Evolutionary conservation across 2,329 filamentous ascomycete species (phyloP).

Genomic region (Hypoxylon sp.): DNA sequence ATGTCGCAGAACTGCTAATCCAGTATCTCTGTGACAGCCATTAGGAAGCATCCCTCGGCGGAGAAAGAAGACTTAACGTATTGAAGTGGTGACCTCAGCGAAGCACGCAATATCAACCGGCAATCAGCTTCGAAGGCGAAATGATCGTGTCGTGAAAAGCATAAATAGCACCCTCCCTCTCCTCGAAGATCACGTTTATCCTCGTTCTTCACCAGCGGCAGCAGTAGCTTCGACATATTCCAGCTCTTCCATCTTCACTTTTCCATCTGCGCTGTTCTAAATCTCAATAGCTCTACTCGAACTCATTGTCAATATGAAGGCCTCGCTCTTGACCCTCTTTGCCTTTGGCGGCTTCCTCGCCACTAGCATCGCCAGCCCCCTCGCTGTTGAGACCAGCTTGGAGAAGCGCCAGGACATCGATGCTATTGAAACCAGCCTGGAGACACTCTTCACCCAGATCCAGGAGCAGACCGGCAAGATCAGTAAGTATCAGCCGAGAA

Average conservation of each 20-base stretch:
- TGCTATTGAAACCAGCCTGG: constrained; percentile 40
- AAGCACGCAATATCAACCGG: constrained; percentile 27
- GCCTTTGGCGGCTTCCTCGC: constrained; percentile 46
- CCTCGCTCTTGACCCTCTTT: constrained; percentile 43
- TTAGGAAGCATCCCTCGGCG: neutral
- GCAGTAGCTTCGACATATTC: constrained; percentile 18
- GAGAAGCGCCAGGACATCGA: constrained; percentile 47
- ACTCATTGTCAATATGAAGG: constrained; percentile 45
- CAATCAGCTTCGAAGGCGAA: neutral
- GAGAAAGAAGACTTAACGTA: neutral
- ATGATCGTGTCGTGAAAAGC: constrained; percentile 1
- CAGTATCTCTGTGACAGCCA: neutral
- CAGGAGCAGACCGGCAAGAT: constrained; percentile 46
- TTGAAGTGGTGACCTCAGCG: constrained; percentile 12
- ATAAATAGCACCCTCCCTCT: constrained; percentile 37
- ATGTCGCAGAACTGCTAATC: constrained; percentile 6
- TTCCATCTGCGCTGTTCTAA: constrained; percentile 2
- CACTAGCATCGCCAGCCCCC: constrained; percentile 44
- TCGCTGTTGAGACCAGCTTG: constrained; percentile 33
- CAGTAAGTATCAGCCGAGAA: constrained; percentile 35
- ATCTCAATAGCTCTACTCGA: constrained; percentile 11
- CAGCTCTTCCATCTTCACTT: constrained; percentile 11
- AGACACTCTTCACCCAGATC: constrained; percentile 42
- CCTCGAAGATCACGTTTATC: neutral
- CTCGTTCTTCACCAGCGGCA: constrained; percentile 30